These are phyloP conservation scores for Sanghuangporus weigelae DNA, from an alignment of 1,284 basidiomycete genomes.

Conservation along the genomic window DNA sequence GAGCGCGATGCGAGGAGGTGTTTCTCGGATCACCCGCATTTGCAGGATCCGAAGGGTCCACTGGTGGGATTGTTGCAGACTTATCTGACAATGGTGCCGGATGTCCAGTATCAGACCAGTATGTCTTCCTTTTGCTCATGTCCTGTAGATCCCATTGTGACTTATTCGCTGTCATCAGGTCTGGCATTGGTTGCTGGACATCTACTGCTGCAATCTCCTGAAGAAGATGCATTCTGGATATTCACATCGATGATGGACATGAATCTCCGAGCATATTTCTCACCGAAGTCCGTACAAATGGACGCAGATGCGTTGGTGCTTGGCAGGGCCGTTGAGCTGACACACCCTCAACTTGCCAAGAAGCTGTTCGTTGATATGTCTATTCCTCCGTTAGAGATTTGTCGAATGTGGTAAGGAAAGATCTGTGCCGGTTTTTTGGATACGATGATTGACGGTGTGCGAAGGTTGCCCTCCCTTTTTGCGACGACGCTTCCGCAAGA, in stretches of 20 bases:
- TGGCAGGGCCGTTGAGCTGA: slow-evolving; percentile 62
- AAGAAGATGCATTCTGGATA: slow-evolving; percentile 94
- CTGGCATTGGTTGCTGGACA: slow-evolving; percentile 76
- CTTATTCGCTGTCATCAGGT: slow-evolving; percentile 38
- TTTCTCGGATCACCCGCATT: slow-evolving; percentile 48
- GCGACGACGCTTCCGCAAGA: slow-evolving; percentile 74
- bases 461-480: slow-evolving; percentile 70
- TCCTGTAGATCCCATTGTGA: slow-evolving; percentile 18
- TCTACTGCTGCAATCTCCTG: slow-evolving; percentile 75
- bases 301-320: slow-evolving; percentile 82
- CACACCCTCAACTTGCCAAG: slow-evolving; percentile 61
- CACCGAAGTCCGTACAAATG: slow-evolving; percentile 62
- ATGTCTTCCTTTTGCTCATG: slow-evolving; percentile 15
- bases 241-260: slow-evolving; percentile 82
- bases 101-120: slow-evolving; percentile 66
- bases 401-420: slow-evolving; percentile 52
- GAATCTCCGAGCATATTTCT: slow-evolving; percentile 77
- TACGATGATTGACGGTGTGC: background rate
- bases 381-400: slow-evolving; percentile 51
- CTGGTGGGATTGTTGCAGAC: slow-evolving; percentile 61
- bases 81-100: slow-evolving; percentile 77
- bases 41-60: slow-evolving; percentile 49
- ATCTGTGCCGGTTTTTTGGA: background rate
- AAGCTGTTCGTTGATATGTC: slow-evolving; percentile 63
- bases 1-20: slow-evolving; percentile 52